Evolutionary conservation across 2,329 filamentous ascomycete genomes (phyloP), one percentile per base, ranked within the genome.

Genomic region (Neonectria coccinea): DNA sequence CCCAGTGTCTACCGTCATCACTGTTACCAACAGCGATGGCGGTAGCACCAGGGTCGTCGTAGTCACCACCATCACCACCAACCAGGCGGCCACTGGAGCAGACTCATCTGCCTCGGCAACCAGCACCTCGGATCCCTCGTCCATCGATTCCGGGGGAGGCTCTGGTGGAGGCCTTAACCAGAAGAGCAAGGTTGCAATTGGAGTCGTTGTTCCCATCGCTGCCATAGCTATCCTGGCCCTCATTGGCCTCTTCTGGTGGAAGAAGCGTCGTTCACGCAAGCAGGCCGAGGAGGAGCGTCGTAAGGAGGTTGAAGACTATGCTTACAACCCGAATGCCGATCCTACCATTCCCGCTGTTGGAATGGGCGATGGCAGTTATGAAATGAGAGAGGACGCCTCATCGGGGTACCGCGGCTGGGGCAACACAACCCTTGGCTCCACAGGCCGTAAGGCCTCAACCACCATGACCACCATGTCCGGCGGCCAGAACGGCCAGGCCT

Each of bases 241-340:
- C 9, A 88, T 88, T 3, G 92, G 89, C 7, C 84, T 97, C 29
- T 94, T 92, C 78, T 88, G 95, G 75, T 99, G 94, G 93, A 89
- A 92, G 76, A 94, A 89, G 82, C 91, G 94, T 67, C 97, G 97
- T 82, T 90, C 92, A 74, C 89, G 90, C 68, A 96, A 93, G 83
- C 88, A 89, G 67, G 92, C 91, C 14, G 93, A 96, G 75, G 96
- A 97, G 77, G 89, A 94, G 73, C 89, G 96, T 55, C 89, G 94
- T 68, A 97, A 97, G 82, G 96, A 99, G 80, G 94, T 97, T 11
- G 95, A 98, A 78, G 96, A 98, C 76, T 98, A 98, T 77, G 91
- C 92, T 33, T 98, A 94, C 84, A 98, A 98, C 78, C 96, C 96
- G n/a, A 98, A 98, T 80, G 91, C 94, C 65, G 94, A 97, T 76